These are phyloP conservation scores for Oryza punctata DNA, from an alignment of 176 grass and related monocot genomes.

Conservation along the genomic window DNA sequence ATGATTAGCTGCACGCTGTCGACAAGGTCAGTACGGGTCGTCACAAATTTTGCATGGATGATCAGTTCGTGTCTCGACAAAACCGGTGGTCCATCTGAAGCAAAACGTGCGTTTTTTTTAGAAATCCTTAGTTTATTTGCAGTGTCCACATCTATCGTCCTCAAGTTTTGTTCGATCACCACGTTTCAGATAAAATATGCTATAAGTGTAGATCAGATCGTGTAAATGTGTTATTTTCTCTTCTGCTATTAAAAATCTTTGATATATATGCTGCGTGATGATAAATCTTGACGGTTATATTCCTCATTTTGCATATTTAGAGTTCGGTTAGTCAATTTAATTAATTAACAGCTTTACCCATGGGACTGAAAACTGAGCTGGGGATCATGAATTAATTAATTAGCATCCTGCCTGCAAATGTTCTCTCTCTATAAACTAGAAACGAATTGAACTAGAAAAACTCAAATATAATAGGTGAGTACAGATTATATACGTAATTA, in stretches of 20 bases:
- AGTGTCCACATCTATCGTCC: not conserved
- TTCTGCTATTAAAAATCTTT: not conserved
- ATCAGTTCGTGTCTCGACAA: not conserved
- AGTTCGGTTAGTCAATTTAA: not conserved
- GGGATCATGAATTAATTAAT: not conserved
- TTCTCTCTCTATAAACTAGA: not conserved
- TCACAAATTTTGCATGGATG: too few relatives aligned
- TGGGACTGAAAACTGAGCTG: not conserved
- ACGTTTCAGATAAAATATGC: not conserved
- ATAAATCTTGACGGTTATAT: not conserved
- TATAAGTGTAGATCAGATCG: too few relatives aligned
- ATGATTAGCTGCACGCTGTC: not conserved
- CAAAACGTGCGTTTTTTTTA: not conserved
- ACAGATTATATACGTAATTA: not conserved
- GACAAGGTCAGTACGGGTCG: too few relatives aligned
- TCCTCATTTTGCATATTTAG: not conserved
- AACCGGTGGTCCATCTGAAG: not conserved
- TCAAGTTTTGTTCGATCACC: not conserved
- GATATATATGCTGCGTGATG: too few relatives aligned
- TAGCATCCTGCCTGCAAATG: not conserved
- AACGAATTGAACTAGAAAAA: not conserved
- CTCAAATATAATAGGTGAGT: not conserved
- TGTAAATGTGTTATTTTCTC: not conserved
- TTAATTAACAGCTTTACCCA: not conserved
- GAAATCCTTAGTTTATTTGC: not conserved